Evolutionary conservation across 2,329 filamentous ascomycete genomes (phyloP), one percentile per base, ranked within the genome.

Genomic region (Nemania sp.): DNA sequence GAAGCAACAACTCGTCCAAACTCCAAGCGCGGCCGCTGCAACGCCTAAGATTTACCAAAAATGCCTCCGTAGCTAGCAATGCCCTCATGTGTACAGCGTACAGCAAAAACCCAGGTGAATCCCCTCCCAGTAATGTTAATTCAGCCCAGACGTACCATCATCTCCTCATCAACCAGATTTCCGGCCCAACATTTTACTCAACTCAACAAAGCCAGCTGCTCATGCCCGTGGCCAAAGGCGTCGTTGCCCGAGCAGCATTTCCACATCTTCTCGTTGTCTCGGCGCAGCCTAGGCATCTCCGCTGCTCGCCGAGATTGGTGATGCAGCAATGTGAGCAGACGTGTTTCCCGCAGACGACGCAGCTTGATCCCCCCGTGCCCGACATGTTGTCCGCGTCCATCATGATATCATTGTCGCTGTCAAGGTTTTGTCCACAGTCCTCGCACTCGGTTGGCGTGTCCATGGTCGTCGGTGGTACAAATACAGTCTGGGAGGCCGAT

Each of bases 291-390:
- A 87, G 65, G 65, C 85, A 87, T 42, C 78, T 75, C 60, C 81
- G 76, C 66, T 83, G 76, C 62, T 82, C 79, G 2, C 83, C 83
- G 0, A 87, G 73, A 62, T 84, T 84, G 62, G 81, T 85, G 42
- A 87, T 78, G 0, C 84, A 85, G 68, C 85, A 88, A 56, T 81
- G 79, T 57, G 81, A 83, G 72, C 85, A 87, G 13, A 87, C 83
- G 11, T 78, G 74, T 69, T 83, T 86, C 5, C 79, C 77, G 59
- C 84, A 88, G 0, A 74, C 77, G 9, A 75, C 76, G 54, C 84
- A 87, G 3, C 69, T 62, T 65, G 59, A 68, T n/a, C 74, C 71
- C 17, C 73, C 74, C 64, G 77, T 75, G 3, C 72, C 72, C 17
- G 75, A 74, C 49, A 77, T 73, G n/a, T 77, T 78, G 21, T 70